Percentiles rank a stretch among this genome's conserved stretches.
Conservation (phyloP, 2,329 filamentous ascomycete species). For the Alternaria sp. region DNA sequence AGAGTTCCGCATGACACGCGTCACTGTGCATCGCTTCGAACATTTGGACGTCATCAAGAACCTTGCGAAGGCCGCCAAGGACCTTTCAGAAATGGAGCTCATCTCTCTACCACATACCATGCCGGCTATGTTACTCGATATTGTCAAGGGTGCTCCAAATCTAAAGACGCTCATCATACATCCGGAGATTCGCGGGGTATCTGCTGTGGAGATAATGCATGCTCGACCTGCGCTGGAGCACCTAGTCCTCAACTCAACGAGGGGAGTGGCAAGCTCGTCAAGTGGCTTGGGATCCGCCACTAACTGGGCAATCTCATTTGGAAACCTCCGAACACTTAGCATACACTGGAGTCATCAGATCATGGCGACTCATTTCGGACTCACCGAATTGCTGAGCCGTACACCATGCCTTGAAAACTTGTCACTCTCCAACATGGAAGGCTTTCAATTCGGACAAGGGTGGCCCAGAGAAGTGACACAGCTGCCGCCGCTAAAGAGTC, state of each 20-base stretch:
- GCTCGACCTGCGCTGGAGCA: conserved; percentile 35
- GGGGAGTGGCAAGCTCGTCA: conserved; percentile 1
- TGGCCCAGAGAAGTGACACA: conserved; percentile 5
- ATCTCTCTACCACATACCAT: conserved; percentile 33
- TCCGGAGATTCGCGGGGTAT: conserved; percentile 36
- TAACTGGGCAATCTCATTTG: conserved; percentile 38
- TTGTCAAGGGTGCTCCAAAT: conserved; percentile 33
- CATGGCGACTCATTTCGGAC: neutral
- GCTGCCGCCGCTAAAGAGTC: conserved; percentile 18
- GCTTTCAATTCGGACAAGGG: neutral
- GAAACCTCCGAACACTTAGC: conserved; percentile 34
- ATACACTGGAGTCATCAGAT: conserved; percentile 12
- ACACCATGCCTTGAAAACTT: conserved; percentile 29
- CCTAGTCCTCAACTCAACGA: conserved; percentile 29
- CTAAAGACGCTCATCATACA: conserved; percentile 41
- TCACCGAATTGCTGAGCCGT: conserved; percentile 15
- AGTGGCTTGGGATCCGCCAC: neutral
- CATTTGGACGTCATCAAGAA: conserved; percentile 54
- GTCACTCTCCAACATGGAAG: conserved; percentile 16
- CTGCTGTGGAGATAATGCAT: conserved; percentile 41
- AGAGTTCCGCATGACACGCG: conserved; percentile 45
- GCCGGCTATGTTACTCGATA: conserved; percentile 41
- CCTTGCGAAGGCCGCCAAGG: conserved; percentile 50
- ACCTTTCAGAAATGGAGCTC: conserved; percentile 46
- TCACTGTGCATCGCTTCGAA: conserved; percentile 47